phyloP scores from a whole-genome alignment of 2,329 filamentous ascomycete species.

The Paraconiothyrium brasiliense region DNA sequence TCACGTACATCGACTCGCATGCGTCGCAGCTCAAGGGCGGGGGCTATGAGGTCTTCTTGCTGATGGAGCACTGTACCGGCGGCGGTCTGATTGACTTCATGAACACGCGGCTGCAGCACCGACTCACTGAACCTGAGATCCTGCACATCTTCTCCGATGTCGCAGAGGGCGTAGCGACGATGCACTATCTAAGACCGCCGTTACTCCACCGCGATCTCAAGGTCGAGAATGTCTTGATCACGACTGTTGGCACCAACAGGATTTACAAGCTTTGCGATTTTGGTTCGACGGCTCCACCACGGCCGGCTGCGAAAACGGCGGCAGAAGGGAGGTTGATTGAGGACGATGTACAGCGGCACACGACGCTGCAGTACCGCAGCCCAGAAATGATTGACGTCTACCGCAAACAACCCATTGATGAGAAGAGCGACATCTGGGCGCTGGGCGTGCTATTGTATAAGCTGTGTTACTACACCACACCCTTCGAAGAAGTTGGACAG shows the following conservation, averaged over 20 bases:
- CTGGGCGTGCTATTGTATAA: constrained; percentile 96
- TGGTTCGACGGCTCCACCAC: constrained; percentile 85
- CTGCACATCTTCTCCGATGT: constrained; percentile 96
- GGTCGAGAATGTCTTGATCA: constrained; percentile 97
- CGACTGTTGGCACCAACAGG: constrained; percentile 69
- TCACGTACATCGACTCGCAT: constrained; percentile 98
- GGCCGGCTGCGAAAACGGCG: constrained; percentile 84
- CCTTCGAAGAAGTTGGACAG: constrained; percentile 97
- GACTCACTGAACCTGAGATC: constrained; percentile 96
- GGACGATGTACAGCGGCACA: constrained; percentile 96
- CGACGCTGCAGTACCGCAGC: constrained; percentile 95
- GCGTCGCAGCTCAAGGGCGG: constrained; percentile 91
- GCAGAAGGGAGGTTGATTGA: constrained; percentile 92
- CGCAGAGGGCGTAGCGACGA: constrained; percentile 94
- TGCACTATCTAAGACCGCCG: constrained; percentile 97
- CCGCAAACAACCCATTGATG: constrained; percentile 93
- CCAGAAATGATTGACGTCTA: constrained; percentile 99
- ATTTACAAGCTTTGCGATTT: constrained; percentile 98
- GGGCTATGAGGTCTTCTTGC: constrained; percentile 95
- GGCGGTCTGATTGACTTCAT: constrained; percentile 99
- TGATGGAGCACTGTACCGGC: constrained; percentile 97
- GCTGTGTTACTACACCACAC: constrained; percentile 98
- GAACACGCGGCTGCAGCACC: constrained; percentile 97
- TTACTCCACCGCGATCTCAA: constrained; percentile 94
- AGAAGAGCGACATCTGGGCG: constrained; percentile 99